These are phyloP conservation scores for Nakazawaea populi DNA, from an alignment of 805 yeast species.

Conservation along the genomic window DNA sequence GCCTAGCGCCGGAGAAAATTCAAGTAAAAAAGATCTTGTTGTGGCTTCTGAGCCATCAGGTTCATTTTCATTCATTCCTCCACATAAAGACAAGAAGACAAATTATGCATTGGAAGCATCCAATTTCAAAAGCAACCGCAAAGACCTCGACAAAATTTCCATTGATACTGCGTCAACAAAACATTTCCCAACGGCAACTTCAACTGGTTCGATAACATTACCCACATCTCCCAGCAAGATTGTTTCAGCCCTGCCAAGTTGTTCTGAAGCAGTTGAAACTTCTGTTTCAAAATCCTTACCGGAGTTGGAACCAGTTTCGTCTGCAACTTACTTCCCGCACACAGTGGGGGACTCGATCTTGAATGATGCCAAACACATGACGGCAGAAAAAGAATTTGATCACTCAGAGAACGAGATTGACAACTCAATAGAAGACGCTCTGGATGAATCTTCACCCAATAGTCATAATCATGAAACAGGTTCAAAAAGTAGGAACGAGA, in stretches of 20 bases:
- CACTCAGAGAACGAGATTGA: conserved; percentile 20
- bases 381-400: conserved; percentile 46
- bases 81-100: neutral
- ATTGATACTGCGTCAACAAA: too few species aligned
- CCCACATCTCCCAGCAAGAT: neutral
- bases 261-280: neutral
- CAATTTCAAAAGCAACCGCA: neutral
- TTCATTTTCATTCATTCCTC: neutral
- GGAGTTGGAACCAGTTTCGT: conserved; percentile 53
- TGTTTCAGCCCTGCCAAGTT: neutral
- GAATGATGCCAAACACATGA: conserved; percentile 33
- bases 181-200: neutral
- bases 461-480: neutral
- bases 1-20: neutral
- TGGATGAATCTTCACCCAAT: too few species aligned
- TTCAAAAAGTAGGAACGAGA: neutral
- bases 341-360: conserved; percentile 30
- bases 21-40: neutral
- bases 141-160: neutral
- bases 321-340: conserved; percentile 70
- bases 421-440: conserved; percentile 12
- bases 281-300: conserved; percentile 12
- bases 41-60: neutral
- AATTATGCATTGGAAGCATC: neutral
- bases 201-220: neutral